Base-by-base conservation (phyloP, 176 grass and related monocot genomes). In the Triticum turgidum region DNA sequence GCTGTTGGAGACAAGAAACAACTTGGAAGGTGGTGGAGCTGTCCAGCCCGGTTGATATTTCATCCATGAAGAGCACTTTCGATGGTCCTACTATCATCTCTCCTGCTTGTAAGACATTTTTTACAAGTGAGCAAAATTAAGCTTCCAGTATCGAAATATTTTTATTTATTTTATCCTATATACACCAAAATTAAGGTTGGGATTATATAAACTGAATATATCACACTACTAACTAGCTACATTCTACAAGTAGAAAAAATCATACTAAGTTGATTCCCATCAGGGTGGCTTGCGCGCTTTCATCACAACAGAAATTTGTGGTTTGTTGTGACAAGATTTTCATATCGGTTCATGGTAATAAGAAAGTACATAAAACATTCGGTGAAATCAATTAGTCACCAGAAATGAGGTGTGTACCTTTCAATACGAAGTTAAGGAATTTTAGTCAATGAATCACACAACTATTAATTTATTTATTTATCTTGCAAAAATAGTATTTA, bases 1-100 rank as follows among this genome's bases (percentile, higher is more conserved):
- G 27, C 38, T 97, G 95, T 72, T 91, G 92, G 61, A 97, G 92
- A 41, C 87, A 97, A 42, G 92, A 82, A 73, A 97, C 84, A 61
- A 97, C 91, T 75, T 95, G 95, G 95, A 90, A 91, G 11, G 95
- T 97, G 11, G 95, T 97, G 20, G 92, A 90, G 51, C 91, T 94
- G 22, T 97, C 95, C 52, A 95, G 71, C 41, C 95, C 92, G n/a
- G 90, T 93, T 84, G 95, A 97, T 83, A 97, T 97, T 87, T 97
- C 95, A 88, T 97, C 95, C 95, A 97, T 97, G 47, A 97, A 88
- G 44, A 97, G 88, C 21, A 76, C 90, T 82, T 84, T 97, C 58
- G 89, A 91, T 13, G 95, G 95, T 15, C 95, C 92, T 21, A 94
- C 88, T 84, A 97, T 91, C 89, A 98, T 95, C 87, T 98, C 95